Conservation (phyloP, 352 stramenopile species). For the Globisporangium echinulatum region DNA sequence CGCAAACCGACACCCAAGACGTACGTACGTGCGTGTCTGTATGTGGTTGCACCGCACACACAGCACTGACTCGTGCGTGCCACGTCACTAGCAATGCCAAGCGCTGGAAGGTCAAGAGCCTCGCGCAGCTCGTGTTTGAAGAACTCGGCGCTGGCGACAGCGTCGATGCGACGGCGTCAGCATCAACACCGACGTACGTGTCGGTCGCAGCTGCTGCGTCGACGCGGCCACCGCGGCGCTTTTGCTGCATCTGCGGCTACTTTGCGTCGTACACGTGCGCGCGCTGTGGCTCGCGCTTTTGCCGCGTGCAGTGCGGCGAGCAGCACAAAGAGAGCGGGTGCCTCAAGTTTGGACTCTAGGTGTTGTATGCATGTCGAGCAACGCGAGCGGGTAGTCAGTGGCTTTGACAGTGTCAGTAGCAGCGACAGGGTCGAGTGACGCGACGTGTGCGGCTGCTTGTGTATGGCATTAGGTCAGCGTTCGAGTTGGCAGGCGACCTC, state of each 20-base stretch:
- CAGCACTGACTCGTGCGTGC: background rate
- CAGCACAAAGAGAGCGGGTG: conserved; percentile 88
- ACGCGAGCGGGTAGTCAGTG: background rate
- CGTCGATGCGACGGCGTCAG: background rate
- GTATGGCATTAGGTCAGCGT: no score
- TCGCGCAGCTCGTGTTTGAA: conserved; percentile 85
- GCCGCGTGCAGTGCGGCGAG: conserved; percentile 74
- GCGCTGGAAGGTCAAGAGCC: conserved; percentile 84
- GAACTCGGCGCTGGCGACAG: conserved; percentile 30
- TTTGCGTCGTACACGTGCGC: conserved; percentile 76
- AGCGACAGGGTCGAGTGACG: no score
- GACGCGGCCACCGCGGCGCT: conserved; percentile 55
- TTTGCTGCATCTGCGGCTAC: conserved; percentile 84
- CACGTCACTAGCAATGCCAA: conserved; percentile 15
- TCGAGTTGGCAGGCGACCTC: no score
- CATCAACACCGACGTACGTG: conserved; percentile 54
- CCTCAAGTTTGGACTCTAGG: conserved; percentile 80
- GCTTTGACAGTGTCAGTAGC: background rate
- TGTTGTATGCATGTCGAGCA: no score
- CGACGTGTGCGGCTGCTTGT: no score
- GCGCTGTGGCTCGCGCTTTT: conserved; percentile 77
- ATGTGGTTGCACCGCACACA: background rate
- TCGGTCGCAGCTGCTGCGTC: conserved; percentile 57
- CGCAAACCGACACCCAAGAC: conserved; percentile 2
- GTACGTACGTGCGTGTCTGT: background rate